Conservation (phyloP, 2,329 filamentous ascomycete genomes). For the Aspergillus hiratsukae region DNA sequence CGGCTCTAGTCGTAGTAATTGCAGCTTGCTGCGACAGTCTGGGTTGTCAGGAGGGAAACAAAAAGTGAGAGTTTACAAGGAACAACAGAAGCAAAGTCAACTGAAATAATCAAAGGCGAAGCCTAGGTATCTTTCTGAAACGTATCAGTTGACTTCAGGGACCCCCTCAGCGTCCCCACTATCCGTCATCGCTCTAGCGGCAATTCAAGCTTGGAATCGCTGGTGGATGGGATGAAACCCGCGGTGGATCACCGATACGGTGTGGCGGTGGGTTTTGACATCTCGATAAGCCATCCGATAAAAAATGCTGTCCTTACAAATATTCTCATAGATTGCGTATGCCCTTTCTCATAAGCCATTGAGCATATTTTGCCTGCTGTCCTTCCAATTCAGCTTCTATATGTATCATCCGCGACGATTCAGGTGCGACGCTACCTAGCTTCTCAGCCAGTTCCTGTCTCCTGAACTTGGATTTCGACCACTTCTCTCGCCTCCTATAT, state of each 20-base stretch:
- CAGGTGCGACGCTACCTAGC: not conserved
- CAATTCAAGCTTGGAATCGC: not conserved
- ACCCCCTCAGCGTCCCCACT: conserved; percentile 13
- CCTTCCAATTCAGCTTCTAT: not conserved
- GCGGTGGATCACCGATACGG: conserved; percentile 4
- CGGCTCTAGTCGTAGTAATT: not conserved
- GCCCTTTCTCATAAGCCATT: not conserved
- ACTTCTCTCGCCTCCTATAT: not conserved
- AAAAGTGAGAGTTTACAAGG: not conserved
- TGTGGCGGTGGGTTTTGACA: conserved; percentile 3
- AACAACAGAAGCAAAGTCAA: not conserved
- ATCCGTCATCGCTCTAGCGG: conserved; percentile 2
- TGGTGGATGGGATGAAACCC: not conserved
- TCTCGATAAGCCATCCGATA: not conserved
- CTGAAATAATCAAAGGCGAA: conserved; percentile 1
- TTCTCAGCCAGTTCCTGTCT: not conserved
- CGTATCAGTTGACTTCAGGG: conserved; percentile 15
- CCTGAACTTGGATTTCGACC: not conserved
- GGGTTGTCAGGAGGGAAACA: not conserved
- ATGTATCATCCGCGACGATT: not conserved
- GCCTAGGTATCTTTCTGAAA: conserved; percentile 21
- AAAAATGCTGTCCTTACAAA: not conserved
- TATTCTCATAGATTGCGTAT: not conserved
- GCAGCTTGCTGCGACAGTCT: not conserved
- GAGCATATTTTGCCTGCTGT: not conserved